phyloP scores from a whole-genome alignment of 805 yeast species.

The Cyberlindnera mississippiensis region DNA sequence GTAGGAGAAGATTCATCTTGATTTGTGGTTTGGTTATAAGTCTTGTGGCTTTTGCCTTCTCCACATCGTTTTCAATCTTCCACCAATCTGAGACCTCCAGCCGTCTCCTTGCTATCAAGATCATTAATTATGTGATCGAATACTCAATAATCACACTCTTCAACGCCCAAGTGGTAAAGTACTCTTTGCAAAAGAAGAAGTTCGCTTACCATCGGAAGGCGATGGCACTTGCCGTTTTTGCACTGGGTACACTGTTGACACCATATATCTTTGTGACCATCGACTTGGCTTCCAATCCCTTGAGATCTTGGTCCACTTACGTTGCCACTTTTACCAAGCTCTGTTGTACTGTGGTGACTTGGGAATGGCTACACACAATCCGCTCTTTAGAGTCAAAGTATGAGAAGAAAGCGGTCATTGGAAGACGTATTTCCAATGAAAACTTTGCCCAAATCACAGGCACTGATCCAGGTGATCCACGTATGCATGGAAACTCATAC shows the following conservation, averaged over 20 bases:
- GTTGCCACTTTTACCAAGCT: constrained; percentile 45
- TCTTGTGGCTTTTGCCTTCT: constrained; percentile 27
- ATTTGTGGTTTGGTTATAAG: constrained; percentile 32
- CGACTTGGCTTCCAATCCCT: constrained; percentile 36
- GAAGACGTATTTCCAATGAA: constrained; percentile 50
- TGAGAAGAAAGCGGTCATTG: constrained; percentile 58
- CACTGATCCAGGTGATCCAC: constrained; percentile 7
- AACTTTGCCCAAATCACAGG: constrained; percentile 29
- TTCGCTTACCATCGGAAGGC: constrained; percentile 44
- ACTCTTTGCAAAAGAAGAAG: constrained; percentile 35
- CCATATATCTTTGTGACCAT: constrained; percentile 36
- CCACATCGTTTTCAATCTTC: constrained; percentile 18
- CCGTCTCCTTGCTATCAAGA: constrained; percentile 21
- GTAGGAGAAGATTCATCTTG: constrained; percentile 29
- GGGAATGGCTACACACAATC: constrained; percentile 66
- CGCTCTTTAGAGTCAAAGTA: constrained; percentile 43
- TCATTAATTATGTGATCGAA: constrained; percentile 29
- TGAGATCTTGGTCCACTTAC: constrained; percentile 47
- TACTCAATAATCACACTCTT: constrained; percentile 30
- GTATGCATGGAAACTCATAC: constrained; percentile 10
- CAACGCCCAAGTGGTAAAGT: constrained; percentile 34
- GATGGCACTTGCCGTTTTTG: constrained; percentile 45
- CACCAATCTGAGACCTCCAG: neutral
- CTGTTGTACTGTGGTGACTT: constrained; percentile 47
- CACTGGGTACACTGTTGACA: constrained; percentile 35